Base-by-base conservation (phyloP, 2,329 filamentous ascomycete genomes). In the Madurella mycetomatis region DNA sequence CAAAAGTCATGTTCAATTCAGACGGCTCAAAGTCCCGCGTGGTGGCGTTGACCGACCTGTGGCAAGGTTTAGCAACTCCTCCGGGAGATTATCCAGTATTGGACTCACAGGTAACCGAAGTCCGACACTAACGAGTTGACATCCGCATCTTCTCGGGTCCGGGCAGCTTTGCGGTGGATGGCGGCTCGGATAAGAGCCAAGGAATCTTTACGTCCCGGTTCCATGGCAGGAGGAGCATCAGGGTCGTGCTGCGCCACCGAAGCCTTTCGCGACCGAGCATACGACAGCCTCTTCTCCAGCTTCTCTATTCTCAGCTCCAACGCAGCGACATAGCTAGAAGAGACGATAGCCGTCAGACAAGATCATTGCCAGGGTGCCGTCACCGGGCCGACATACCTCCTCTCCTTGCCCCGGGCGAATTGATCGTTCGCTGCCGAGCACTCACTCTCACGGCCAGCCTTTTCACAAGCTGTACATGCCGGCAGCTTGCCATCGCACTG, bases 341-440 rank as follows among this genome's bases (percentile, higher is more conserved):
- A 34, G 41, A 48, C n/a, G 18, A 50, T 42, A 53, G 50, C n/a
- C 32, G 4, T n/a, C 8, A 11, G 18, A 18, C 15, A 32, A 9
- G 9, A 1, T 9, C 13, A 16, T 1, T 31, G 59, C 52, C 31
- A 17, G 18, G 9, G 30, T 30, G 25, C 25, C 25, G 25, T 25
- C 25, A 25, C 7, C 25, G 25, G 34, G 9, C 34, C 13, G 9
- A 41, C 30, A 18, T 62, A 84, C 84, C 92, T 97, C 65, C 92
- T 81, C 68, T 97, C 94, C 71, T 97, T 97, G 57, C 94, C 94
- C 59, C 91, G 82, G 0, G 92, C 92, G 71, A 96, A 97, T 69
- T 96, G 91, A 67, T 97, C 92, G 65, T 95, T 96, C 8, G 91
- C 92, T 53, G 91, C 91, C 7, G 91, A 96, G 70, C 94, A 99